phyloP scores from a whole-genome alignment of 176 grass and related monocot genomes.

The Echinochloa phyllopogon region DNA sequence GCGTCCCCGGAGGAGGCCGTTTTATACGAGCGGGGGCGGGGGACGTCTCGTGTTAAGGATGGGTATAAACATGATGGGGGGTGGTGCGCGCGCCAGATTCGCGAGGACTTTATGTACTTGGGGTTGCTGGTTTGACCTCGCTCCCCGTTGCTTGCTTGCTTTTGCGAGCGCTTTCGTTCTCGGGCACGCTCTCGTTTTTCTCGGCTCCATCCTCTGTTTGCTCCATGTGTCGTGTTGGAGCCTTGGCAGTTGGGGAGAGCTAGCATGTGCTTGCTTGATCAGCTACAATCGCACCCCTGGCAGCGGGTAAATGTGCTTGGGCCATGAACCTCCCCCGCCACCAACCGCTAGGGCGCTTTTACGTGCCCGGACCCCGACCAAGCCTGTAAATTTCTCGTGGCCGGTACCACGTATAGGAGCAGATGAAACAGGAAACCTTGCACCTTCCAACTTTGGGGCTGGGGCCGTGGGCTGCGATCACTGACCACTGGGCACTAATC shows the following conservation, averaged over 20 bases:
- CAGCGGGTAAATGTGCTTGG: background rate
- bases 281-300: background rate
- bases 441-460: slow-evolving; percentile 2
- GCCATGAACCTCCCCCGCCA: background rate
- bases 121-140: slow-evolving; percentile 27
- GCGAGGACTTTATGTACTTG: slow-evolving; percentile 16
- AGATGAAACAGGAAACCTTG: background rate
- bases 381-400: background rate
- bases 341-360: background rate
- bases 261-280: slow-evolving; percentile 24
- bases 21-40: slow-evolving; percentile 32
- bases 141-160: background rate
- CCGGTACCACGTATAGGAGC: background rate
- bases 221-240: slow-evolving; percentile 15
- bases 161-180: background rate
- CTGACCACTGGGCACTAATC: background rate
- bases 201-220: background rate
- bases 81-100: background rate
- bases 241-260: background rate
- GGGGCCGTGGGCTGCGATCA: background rate
- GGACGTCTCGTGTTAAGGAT: slow-evolving; percentile 23
- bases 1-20: slow-evolving; percentile 18
- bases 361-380: slow-evolving; percentile 13
- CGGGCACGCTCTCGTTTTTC: background rate
- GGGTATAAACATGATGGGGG: background rate